A percentile compares a stretch with the other conserved stretches of the same genome.
phyloP scores from a whole-genome alignment of 2,329 filamentous ascomycete species.

The Talaromyces sp. region DNA sequence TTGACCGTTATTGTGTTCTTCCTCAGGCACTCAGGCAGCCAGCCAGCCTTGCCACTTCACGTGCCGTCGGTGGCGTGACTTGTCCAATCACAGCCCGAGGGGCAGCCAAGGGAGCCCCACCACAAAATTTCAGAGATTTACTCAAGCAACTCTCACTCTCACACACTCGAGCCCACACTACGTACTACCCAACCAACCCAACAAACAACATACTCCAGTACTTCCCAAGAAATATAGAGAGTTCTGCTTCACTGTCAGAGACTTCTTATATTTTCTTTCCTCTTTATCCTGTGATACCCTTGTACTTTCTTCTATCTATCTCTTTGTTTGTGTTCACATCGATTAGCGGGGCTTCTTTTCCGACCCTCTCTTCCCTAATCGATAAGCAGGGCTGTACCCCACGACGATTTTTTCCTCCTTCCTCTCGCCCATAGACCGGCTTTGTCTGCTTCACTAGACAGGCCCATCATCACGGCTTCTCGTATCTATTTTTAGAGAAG shows the following conservation, averaged over 20 bases:
- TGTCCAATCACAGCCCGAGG: conserved; percentile 15
- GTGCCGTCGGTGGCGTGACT: conserved; percentile 19
- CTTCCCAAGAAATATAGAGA: neutral
- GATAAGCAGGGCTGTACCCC: conserved; percentile 37
- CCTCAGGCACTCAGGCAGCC: conserved; percentile 15
- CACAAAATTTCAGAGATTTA: conserved; percentile 19
- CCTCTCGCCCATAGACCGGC: conserved; percentile 24
- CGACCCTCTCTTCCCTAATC: conserved; percentile 31
- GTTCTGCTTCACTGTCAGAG: conserved; percentile 12
- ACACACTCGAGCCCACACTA: neutral
- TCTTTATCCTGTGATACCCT: conserved; percentile 18
- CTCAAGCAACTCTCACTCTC: neutral
- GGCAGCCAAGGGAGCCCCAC: conserved; percentile 13
- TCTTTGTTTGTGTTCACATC: conserved; percentile 15
- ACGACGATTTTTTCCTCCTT: conserved; percentile 29
- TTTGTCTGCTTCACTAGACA: conserved; percentile 20
- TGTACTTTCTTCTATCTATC: conserved; percentile 13
- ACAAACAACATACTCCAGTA: neutral
- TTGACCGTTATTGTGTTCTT: conserved; percentile 13
- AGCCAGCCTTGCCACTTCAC: conserved; percentile 19
- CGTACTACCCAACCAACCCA: neutral
- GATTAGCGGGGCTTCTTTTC: conserved; percentile 21
- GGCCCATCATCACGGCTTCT: neutral
- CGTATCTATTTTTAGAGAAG: conserved; percentile 1
- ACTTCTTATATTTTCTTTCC: conserved; percentile 11